Evolutionary conservation across 129 eudicot genomes (phyloP), one percentile per base, ranked within the genome.

Genomic region (Flaveria bidentis): DNA sequence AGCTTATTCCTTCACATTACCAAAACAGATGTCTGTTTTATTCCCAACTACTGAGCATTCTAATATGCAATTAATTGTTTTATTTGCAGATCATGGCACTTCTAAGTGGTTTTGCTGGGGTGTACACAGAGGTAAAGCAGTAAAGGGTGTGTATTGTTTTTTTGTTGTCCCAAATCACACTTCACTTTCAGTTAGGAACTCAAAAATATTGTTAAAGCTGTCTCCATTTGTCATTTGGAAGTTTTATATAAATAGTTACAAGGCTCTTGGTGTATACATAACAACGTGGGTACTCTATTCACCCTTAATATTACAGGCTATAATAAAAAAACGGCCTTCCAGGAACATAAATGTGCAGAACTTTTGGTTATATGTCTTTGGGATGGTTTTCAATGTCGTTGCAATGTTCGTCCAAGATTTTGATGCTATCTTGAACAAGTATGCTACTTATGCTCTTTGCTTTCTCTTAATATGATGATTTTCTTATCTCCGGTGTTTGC

Each of bases 21-120:
- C 56, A 9, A 67, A 74, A 17, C 5, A 9, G 41, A 36, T 36
- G 41, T 36, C 41, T 36, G 5, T 30, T 12, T 28, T 42, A 33
- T 8, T 6, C 56, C 15, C 18, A 56, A 56, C 53, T 64, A 65
- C 41, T 41, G 26, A 42, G 69, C 22, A 18, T 66, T 66, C 41
- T 80, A 65, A 67, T 73, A 45, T 65, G 57, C 14, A 45, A 49
- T 72, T 12, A 2, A 45, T 55, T 52, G 28, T 77, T 81, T 73
- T 36, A n/a, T 79, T 80, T 77, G 81, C 89, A 94, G 98, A 71
- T 91, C 67, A 94, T 94, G 98, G 98, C 97, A 77, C 97, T 91
- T 76, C 83, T 94, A 69, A 94, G 99, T 77, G 99, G 99, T 77
- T 94, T 94, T 89, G 99, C 99, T 78, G 99, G 99, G 66, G 99